These are phyloP conservation scores for Diutina rugosa DNA, from an alignment of 1,139 yeast genomes.

Conservation along the genomic window DNA sequence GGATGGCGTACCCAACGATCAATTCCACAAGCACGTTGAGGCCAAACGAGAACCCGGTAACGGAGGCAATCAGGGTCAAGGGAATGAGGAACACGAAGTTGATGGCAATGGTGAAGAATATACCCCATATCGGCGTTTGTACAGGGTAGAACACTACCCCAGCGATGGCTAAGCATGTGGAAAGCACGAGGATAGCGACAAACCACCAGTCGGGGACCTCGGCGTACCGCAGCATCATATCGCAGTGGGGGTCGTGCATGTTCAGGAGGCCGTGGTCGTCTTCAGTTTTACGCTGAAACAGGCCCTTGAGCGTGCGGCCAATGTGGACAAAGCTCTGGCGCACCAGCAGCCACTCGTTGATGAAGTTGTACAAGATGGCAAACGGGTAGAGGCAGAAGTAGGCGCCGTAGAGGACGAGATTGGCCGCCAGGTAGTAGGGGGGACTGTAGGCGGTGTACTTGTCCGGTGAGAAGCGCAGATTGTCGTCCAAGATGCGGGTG, in stretches of 20 bases:
- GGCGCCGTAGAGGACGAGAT: constrained; percentile 29
- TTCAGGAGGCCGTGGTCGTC: constrained; percentile 4
- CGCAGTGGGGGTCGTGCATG: constrained; percentile 38
- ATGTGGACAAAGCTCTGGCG: constrained; percentile 25
- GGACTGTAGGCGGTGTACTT: constrained; percentile 24
- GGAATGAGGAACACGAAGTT: constrained; percentile 25
- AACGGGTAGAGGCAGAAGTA: constrained; percentile 29
- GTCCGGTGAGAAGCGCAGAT: constrained; percentile 17
- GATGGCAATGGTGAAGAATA: constrained; percentile 20
- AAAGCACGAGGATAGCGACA: constrained; percentile 28
- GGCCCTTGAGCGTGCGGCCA: constrained; percentile 16
- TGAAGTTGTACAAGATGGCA: constrained; percentile 30
- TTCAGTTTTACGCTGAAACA: constrained; percentile 8
- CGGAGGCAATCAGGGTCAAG: constrained; percentile 22
- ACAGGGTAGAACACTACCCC: constrained; percentile 20
- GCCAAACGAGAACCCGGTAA: constrained; percentile 25
- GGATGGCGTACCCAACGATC: constrained; percentile 26
- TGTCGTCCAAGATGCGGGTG: constrained; percentile 18
- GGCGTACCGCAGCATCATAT: constrained; percentile 39
- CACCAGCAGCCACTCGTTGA: constrained; percentile 33
- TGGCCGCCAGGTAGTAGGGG: constrained; percentile 31
- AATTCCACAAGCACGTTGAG: constrained; percentile 27
- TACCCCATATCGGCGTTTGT: constrained; percentile 23
- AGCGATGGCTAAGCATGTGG: constrained; percentile 34
- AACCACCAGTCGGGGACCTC: constrained; percentile 61